A percentile compares a stretch with the other conserved stretches of the same genome.
phyloP scores from a whole-genome alignment of 1,284 basidiomycete species.

The Mycosarcoma mackinlayi region DNA sequence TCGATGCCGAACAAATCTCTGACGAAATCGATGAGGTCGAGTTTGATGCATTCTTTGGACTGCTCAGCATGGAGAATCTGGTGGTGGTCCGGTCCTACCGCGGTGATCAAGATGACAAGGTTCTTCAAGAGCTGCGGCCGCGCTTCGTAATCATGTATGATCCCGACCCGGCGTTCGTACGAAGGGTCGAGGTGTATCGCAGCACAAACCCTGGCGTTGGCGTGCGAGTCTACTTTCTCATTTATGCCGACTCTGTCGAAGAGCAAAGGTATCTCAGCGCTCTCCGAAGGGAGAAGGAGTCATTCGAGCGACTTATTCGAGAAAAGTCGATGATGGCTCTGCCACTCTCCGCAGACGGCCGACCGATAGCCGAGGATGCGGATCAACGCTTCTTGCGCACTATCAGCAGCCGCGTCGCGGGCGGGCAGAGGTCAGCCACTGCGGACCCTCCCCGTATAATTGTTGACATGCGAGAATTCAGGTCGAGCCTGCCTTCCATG shows the following conservation, averaged over 20 bases:
- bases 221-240: conserved; percentile 94
- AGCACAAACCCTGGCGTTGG: conserved; percentile 84
- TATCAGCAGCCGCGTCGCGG: conserved; percentile 87
- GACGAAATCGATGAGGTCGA: conserved; percentile 44
- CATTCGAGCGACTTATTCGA: conserved; percentile 91
- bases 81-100: conserved; percentile 88
- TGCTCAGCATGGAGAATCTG: conserved; percentile 81
- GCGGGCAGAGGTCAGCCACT: conserved; percentile 78
- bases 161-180: conserved; percentile 89
- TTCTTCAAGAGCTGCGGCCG: conserved; percentile 88
- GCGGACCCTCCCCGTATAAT: conserved; percentile 83
- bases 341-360: conserved; percentile 82
- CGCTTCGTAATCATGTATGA: conserved; percentile 91
- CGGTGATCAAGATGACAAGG: conserved; percentile 89
- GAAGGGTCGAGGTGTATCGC: conserved; percentile 89
- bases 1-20: conserved; percentile 18
- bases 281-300: conserved; percentile 89
- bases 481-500: conserved; percentile 89
- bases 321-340: conserved; percentile 95
- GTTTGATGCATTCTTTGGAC: conserved; percentile 79
- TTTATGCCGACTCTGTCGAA: conserved; percentile 91
- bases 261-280: conserved; percentile 93
- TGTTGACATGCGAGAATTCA: conserved; percentile 96
- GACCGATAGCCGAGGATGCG: conserved; percentile 68
- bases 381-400: conserved; percentile 77